These are phyloP conservation scores for Cynanchum wilfordii DNA, from an alignment of 257 asterid genomes.

Conservation along the genomic window DNA sequence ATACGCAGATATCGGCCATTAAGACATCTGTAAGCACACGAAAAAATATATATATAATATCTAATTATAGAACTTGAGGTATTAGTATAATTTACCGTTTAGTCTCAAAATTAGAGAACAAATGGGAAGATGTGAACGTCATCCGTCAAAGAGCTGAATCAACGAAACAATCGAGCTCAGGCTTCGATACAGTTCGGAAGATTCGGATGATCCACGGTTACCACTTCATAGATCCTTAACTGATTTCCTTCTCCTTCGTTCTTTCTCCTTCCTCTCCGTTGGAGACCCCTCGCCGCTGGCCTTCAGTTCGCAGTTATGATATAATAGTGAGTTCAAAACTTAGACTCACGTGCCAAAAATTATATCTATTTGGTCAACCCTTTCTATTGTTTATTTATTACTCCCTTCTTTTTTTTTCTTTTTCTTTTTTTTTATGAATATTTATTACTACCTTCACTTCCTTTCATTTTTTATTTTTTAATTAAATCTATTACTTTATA, in stretches of 20 bases:
- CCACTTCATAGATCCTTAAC: slow-evolving; percentile 16
- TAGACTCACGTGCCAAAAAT: slow-evolving; percentile 7
- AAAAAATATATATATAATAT: neutral
- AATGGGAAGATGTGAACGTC: slow-evolving; percentile 24
- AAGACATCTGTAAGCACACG: slow-evolving; percentile 29
- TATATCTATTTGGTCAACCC: neutral
- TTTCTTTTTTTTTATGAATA: too few relatives aligned
- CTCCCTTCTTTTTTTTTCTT: too few relatives aligned
- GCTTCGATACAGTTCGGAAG: slow-evolving; percentile 12
- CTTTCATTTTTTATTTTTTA: too few relatives aligned
- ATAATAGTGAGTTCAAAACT: neutral
- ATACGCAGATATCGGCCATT: slow-evolving; percentile 25
- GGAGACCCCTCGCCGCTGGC: neutral
- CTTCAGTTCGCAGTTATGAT: neutral
- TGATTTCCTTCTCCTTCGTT: slow-evolving; percentile 6
- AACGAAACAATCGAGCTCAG: slow-evolving; percentile 18
- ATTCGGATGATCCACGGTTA: slow-evolving; percentile 22
- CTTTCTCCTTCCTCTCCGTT: neutral
- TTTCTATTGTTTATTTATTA: too few relatives aligned
- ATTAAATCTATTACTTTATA: too few relatives aligned
- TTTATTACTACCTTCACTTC: too few relatives aligned
- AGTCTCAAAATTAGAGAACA: slow-evolving; percentile 27
- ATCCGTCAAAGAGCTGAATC: slow-evolving; percentile 25
- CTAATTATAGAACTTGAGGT: neutral
- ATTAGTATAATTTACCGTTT: slow-evolving; percentile 23